Conservation (phyloP, 2,329 filamentous ascomycete genomes). For the Didymella keratinophila region DNA sequence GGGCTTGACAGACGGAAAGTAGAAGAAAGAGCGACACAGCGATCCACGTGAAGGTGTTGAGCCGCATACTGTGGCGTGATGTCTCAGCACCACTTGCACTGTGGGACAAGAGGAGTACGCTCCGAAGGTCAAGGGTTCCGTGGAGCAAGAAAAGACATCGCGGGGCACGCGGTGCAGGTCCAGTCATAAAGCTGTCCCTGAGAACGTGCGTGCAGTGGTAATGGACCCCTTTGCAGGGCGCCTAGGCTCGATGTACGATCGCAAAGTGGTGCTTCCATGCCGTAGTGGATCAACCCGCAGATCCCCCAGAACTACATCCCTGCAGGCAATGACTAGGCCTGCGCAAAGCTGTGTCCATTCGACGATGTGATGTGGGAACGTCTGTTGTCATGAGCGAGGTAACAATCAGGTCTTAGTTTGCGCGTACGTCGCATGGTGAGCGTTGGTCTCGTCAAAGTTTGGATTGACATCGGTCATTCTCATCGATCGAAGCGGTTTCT, state of each 20-base stretch:
- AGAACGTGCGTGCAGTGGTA: neutral
- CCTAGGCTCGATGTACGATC: neutral
- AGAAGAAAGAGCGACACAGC: neutral
- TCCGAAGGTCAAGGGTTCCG: neutral
- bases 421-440: neutral
- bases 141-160: neutral
- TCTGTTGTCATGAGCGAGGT: neutral
- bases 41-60: neutral
- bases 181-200: neutral
- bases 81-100: neutral
- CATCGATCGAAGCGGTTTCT: too few relatives aligned
- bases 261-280: slow-evolving; percentile 1
- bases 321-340: neutral
- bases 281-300: slow-evolving; percentile 1
- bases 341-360: neutral
- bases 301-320: slow-evolving; percentile 3
- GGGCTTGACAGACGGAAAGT: neutral
- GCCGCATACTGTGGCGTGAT: slow-evolving; percentile 4
- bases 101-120: neutral
- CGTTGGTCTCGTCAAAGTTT: too few relatives aligned
- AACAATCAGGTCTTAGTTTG: neutral
- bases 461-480: neutral
- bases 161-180: neutral
- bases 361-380: neutral
- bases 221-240: slow-evolving; percentile 11